These are phyloP conservation scores for Cadophora sp. DNA, from an alignment of 2,329 filamentous ascomycete genomes.

Conservation along the genomic window DNA sequence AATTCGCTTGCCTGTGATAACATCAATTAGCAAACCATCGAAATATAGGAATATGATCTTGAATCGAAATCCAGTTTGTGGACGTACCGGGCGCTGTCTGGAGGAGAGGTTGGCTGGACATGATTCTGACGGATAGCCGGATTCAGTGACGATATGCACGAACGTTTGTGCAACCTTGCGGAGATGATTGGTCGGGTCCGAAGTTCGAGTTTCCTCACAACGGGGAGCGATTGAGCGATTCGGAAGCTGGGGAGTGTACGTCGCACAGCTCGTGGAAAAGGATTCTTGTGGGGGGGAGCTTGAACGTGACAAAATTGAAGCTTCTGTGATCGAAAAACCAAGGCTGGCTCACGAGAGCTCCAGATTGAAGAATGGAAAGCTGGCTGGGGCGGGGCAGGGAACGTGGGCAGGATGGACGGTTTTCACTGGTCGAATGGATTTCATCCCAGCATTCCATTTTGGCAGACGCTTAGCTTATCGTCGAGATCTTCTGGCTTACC, in stretches of 20 bases:
- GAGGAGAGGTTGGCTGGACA: slow-evolving; percentile 97
- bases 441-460: neutral
- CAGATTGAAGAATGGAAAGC: slow-evolving; percentile 7
- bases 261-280: neutral
- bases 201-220: neutral
- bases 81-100: slow-evolving; percentile 86
- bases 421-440: slow-evolving; percentile 21
- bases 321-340: neutral
- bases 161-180: slow-evolving; percentile 5
- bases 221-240: neutral
- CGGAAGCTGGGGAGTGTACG: neutral
- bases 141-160: slow-evolving; percentile 15
- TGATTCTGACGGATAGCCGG: slow-evolving; percentile 48
- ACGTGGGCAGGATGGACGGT: slow-evolving; percentile 8
- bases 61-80: slow-evolving; percentile 8
- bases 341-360: slow-evolving; percentile 20
- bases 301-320: neutral
- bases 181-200: slow-evolving; percentile 25
- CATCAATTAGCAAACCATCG: slow-evolving; percentile 18
- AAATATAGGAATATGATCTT: neutral
- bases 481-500: neutral
- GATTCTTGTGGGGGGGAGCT: neutral
- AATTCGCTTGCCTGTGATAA: slow-evolving; percentile 85
- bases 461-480: neutral
- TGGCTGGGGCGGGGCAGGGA: slow-evolving; percentile 17